Evolutionary conservation across 768 basidiomycete species (phyloP).

Genomic region (Austroboletus eburneus): DNA sequence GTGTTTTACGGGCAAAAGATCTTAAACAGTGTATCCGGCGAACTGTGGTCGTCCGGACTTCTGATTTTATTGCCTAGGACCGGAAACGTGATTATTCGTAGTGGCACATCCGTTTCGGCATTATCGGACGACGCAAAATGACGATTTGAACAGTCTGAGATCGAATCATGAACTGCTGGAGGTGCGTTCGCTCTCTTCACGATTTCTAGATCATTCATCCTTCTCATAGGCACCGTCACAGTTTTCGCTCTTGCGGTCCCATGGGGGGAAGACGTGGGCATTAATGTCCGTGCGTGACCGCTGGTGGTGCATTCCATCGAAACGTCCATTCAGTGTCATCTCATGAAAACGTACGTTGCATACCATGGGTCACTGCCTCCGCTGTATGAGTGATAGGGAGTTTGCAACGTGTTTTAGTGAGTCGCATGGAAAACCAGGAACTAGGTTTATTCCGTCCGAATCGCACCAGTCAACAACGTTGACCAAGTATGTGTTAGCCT

Average conservation of each 20-base stretch:
- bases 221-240: not conserved
- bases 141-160: slow-evolving; percentile 47
- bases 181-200: slow-evolving; percentile 34
- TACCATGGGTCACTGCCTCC: not conserved
- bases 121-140: slow-evolving; percentile 52
- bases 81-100: too few species aligned
- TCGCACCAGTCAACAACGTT: too few species aligned
- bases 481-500: too few species aligned
- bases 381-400: not conserved
- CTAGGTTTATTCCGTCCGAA: too few species aligned
- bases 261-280: too few species aligned
- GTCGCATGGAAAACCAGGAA: too few species aligned
- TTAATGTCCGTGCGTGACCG: not conserved
- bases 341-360: not conserved
- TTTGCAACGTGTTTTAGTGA: too few species aligned
- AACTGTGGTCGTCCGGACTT: slow-evolving; percentile 1
- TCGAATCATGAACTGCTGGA: slow-evolving; percentile 77
- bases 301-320: not conserved
- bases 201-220: not conserved
- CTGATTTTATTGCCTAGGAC: slow-evolving; percentile 36
- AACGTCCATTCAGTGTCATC: not conserved
- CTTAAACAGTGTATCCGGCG: slow-evolving; percentile 60
- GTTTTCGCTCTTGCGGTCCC: too few species aligned
- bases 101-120: too few species aligned
- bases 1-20: too few species aligned